Conservation (phyloP, 1,284 basidiomycete species). For the Psilocybe mexicana region DNA sequence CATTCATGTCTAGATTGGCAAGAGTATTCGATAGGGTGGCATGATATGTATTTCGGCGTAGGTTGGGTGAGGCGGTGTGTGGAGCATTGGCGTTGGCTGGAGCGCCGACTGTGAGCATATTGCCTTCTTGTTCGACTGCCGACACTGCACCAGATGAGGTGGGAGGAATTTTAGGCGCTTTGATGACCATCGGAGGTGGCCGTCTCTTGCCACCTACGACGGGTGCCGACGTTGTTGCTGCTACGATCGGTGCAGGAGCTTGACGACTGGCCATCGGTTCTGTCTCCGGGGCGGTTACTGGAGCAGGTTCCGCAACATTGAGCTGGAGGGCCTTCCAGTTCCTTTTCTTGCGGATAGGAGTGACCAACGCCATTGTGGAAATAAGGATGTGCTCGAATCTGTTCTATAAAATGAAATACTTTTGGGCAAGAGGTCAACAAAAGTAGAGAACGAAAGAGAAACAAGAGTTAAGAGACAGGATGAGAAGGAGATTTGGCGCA, state of each 20-base stretch:
- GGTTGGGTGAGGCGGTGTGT: slow-evolving; percentile 36
- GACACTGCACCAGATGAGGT: slow-evolving; percentile 31
- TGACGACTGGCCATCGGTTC: slow-evolving; percentile 36
- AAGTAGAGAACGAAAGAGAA: slow-evolving; percentile 6
- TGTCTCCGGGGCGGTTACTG: slow-evolving; percentile 27
- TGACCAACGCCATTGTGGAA: slow-evolving; percentile 29
- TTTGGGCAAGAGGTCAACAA: background rate
- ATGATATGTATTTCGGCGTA: slow-evolving; percentile 41
- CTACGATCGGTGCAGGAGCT: slow-evolving; percentile 30
- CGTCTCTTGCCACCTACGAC: slow-evolving; percentile 35
- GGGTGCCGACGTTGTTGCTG: slow-evolving; percentile 26
- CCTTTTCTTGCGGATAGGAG: slow-evolving; percentile 49
- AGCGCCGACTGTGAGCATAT: slow-evolving; percentile 31
- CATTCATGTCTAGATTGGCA: slow-evolving; percentile 74
- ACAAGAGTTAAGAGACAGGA: slow-evolving; percentile 14
- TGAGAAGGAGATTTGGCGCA: slow-evolving; percentile 20
- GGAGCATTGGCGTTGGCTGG: slow-evolving; percentile 30
- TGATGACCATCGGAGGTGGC: slow-evolving; percentile 46
- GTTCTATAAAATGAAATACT: background rate
- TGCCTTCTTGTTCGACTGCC: slow-evolving; percentile 32
- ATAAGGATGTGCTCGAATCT: background rate
- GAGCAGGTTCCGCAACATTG: slow-evolving; percentile 28
- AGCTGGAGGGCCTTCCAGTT: slow-evolving; percentile 51
- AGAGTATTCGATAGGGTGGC: slow-evolving; percentile 71
- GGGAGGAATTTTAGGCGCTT: slow-evolving; percentile 40